A percentile compares a stretch with the other conserved stretches of the same genome.
Evolutionary conservation across 2,329 filamentous ascomycete genomes (phyloP).

Genomic region (Epichloe hybrida): DNA sequence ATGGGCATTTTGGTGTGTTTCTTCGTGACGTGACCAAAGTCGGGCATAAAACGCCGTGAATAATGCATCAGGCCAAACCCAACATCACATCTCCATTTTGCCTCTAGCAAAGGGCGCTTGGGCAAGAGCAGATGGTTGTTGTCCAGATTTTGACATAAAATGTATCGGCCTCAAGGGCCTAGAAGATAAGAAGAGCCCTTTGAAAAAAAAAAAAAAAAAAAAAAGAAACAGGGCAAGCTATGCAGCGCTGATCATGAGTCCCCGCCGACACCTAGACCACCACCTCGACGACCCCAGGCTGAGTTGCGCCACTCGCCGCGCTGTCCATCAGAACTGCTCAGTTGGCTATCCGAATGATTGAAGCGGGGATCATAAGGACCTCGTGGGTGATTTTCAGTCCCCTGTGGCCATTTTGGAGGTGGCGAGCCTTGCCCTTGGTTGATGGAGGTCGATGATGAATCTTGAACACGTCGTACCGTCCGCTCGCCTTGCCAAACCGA

Average conservation of each 20-base stretch:
- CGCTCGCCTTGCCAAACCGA: slow-evolving; percentile 72
- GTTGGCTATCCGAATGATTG: slow-evolving; percentile 29
- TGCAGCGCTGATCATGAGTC: slow-evolving; percentile 20
- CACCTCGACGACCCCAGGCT: slow-evolving; percentile 36
- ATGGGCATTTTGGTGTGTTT: slow-evolving; percentile 8
- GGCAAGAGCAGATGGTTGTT: not conserved
- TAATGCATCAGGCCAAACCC: slow-evolving; percentile 24
- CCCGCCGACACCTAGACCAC: slow-evolving; percentile 35
- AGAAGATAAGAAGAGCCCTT: not conserved
- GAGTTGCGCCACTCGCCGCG: slow-evolving; percentile 46
- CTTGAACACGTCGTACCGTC: slow-evolving; percentile 66
- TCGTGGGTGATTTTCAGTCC: slow-evolving; percentile 29
- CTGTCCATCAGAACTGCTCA: slow-evolving; percentile 27
- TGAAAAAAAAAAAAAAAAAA: too few relatives aligned
- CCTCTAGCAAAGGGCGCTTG: slow-evolving; percentile 9
- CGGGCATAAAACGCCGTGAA: slow-evolving; percentile 21
- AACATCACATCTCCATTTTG: slow-evolving; percentile 14
- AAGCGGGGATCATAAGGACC: slow-evolving; percentile 31
- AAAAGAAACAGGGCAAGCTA: not conserved
- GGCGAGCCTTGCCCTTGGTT: slow-evolving; percentile 31
- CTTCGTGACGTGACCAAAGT: slow-evolving; percentile 8
- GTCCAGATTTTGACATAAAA: not conserved
- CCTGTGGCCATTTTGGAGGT: slow-evolving; percentile 31
- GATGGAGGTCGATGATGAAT: slow-evolving; percentile 32
- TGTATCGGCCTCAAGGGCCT: not conserved